A percentile compares a stretch with the other conserved stretches of the same genome.
These are phyloP conservation scores for Sophora flavescens DNA, from an alignment of 306 rosid species.

Conservation along the genomic window DNA sequence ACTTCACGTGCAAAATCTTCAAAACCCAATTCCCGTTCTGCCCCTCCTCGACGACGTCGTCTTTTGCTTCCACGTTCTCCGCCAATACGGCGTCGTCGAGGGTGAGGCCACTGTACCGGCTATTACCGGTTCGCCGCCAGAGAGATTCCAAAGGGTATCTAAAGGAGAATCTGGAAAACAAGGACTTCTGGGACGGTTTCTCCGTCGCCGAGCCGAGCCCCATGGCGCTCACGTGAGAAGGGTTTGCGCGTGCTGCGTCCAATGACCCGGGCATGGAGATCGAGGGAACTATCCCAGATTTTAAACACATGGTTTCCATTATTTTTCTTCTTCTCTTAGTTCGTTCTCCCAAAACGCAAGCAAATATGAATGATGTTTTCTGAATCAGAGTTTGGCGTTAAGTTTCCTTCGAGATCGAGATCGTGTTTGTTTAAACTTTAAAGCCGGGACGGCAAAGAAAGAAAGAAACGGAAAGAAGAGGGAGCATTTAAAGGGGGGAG, in stretches of 20 bases:
- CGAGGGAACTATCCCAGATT: conserved; percentile 64
- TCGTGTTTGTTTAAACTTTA: not conserved
- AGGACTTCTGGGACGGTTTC: conserved; percentile 48
- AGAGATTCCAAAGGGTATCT: conserved; percentile 67
- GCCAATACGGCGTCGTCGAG: conserved; percentile 73
- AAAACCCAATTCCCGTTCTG: conserved; percentile 75
- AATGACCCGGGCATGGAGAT: conserved; percentile 61
- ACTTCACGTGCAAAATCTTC: conserved; percentile 75
- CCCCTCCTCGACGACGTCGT: conserved; percentile 42
- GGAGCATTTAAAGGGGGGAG: conserved; percentile 9
- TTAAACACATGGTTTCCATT: conserved; percentile 78
- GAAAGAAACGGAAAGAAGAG: not conserved
- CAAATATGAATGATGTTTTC: not conserved
- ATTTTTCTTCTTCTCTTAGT: too few species aligned
- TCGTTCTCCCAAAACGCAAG: not conserved
- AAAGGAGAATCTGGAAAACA: conserved; percentile 73
- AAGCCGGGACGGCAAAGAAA: not conserved
- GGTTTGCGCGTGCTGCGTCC: conserved; percentile 63
- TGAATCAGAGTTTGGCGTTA: not conserved
- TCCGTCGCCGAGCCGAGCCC: conserved; percentile 54
- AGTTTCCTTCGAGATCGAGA: not conserved
- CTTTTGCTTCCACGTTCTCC: conserved; percentile 50
- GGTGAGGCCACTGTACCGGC: conserved; percentile 60
- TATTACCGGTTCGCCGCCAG: conserved; percentile 61
- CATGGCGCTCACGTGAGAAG: conserved; percentile 63